Evolutionary conservation across 306 rosid genomes (phyloP).

Genomic region (Cucurbita maxima): DNA sequence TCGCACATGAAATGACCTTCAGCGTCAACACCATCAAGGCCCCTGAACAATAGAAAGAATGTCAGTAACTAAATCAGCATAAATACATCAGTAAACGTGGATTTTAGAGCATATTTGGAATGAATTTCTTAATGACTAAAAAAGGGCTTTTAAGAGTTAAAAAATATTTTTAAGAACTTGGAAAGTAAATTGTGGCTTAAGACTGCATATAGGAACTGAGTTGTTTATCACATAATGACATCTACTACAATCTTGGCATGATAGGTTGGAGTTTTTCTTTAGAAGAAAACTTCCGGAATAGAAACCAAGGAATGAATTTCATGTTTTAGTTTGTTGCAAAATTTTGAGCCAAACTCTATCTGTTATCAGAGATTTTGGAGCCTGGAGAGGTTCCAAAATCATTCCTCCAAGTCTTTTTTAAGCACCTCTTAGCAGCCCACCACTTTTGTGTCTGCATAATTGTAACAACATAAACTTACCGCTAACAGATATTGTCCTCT

Average conservation of each 20-base stretch:
- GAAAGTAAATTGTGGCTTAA: neutral
- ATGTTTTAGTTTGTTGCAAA: neutral
- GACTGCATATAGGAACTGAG: neutral
- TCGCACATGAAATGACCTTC: constrained; percentile 79
- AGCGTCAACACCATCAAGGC: constrained; percentile 85
- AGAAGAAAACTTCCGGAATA: neutral
- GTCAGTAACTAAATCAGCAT: neutral
- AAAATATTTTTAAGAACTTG: no score
- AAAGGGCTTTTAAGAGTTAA: no score
- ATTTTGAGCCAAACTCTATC: neutral
- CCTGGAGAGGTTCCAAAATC: neutral
- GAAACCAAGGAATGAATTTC: neutral
- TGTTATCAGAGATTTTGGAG: neutral
- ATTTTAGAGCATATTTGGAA: no score
- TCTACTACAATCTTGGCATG: neutral
- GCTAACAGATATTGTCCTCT: no score
- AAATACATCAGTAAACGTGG: neutral
- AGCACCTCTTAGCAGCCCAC: neutral
- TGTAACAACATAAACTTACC: neutral
- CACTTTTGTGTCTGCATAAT: neutral
- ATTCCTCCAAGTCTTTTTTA: neutral
- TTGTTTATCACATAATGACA: neutral
- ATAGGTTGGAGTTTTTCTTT: neutral
- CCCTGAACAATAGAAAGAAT: constrained; percentile 26
- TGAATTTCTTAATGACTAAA: no score